Base-by-base conservation (phyloP, 202 grass and related monocot species). In the Bolboschoenoplectus hybrid region DNA sequence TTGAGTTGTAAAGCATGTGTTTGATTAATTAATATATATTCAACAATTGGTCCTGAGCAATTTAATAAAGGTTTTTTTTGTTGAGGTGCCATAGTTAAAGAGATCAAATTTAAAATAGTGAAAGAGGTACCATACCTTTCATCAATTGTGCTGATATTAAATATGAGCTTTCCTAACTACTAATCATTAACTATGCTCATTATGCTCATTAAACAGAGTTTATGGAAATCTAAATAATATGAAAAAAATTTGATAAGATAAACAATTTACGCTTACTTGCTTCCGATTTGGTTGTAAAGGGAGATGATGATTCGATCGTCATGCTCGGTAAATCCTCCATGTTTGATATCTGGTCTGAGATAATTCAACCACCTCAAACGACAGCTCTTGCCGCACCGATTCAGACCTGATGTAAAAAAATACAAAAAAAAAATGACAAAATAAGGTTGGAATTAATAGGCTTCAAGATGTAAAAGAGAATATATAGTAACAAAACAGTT, bases 381-480 rank as follows among this genome's bases (percentile, higher is more conserved):
- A 82, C 95, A 98, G 90, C 95, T 98, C 85, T 98, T 98, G 34
- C 95, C 95, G 76, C 95, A 98, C 80, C 95, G 87, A 84, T 92
- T 95, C 67, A 95, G 85, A 51, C 93, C 93, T 95, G 87, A 76
- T 17, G 9, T 75, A 72, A 41, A 26, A 16, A 81, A 2, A 55
- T 8, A 70, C 67, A 72, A 72, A 9, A 72, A 12, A 34, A 63
- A 26, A 26, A 64, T 64, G 6, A 34, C 20, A 64, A 7, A 26
- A 26, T 26, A 26, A 26, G 26, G 26, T 26, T 26, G 26, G 26
- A 26, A 26, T 26, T 26, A 26, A 26, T 26, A 26, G 26, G 26
- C 26, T 26, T 26, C 26, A 26, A 26, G 26, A 26, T 26, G 26
- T 26, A 26, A 26, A 26, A 26, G 26, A 26, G 26, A 26, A 26